Conservation (phyloP, 768 basidiomycete genomes). For the Leccinum aurantiacum region DNA sequence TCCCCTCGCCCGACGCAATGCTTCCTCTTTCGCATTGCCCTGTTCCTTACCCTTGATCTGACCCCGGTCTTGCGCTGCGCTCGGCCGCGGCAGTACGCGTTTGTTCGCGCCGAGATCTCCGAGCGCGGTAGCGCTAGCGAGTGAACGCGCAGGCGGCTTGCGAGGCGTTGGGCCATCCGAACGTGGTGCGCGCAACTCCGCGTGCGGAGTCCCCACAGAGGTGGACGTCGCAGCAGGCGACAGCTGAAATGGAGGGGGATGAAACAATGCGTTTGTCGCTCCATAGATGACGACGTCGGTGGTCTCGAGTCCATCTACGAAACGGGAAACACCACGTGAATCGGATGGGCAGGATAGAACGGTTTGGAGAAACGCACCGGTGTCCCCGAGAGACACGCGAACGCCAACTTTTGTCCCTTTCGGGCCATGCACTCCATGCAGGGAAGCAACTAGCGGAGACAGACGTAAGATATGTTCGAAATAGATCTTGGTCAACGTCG, state of each 20-base stretch:
- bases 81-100: constrained; percentile 20
- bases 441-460: constrained; percentile 30
- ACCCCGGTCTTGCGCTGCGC: constrained; percentile 1
- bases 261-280: constrained; percentile 27
- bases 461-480: constrained; percentile 73
- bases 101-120: constrained; percentile 22
- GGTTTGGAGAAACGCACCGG: constrained; percentile 37
- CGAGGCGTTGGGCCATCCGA: constrained; percentile 83
- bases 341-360: background rate
- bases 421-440: constrained; percentile 20
- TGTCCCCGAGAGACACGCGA: constrained; percentile 69
- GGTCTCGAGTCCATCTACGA: constrained; percentile 64
- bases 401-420: constrained; percentile 53
- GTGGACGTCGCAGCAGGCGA: constrained; percentile 21
- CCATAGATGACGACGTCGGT: constrained; percentile 63
- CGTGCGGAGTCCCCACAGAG: constrained; percentile 25
- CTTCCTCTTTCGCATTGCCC: constrained; percentile 29
- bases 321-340: background rate
- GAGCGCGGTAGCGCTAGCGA: constrained; percentile 6
- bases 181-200: constrained; percentile 41
- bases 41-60: constrained; percentile 19
- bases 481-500: constrained; percentile 59
- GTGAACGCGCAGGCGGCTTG: constrained; percentile 48
- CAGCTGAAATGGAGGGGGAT: constrained; percentile 10
- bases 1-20: constrained; percentile 36